These are phyloP conservation scores for Paecilomyces sp. DNA, from an alignment of 2,329 filamentous ascomycete genomes.

Conservation along the genomic window DNA sequence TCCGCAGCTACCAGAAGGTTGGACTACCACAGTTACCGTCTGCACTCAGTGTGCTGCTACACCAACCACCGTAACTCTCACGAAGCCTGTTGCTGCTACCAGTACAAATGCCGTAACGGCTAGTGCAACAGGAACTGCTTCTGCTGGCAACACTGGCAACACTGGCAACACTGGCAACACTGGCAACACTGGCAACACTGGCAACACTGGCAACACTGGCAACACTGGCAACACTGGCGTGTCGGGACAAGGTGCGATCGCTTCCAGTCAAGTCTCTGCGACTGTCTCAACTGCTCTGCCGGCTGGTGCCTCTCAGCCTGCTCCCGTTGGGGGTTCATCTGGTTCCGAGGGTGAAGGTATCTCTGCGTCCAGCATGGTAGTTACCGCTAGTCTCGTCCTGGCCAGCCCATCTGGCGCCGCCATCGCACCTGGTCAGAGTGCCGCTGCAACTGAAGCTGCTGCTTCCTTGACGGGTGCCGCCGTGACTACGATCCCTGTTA, in stretches of 20 bases:
- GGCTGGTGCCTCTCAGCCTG: not conserved
- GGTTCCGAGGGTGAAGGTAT: not conserved
- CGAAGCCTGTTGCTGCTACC: not conserved
- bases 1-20: conserved; percentile 25
- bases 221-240: not conserved
- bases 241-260: not conserved
- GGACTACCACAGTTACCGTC: conserved; percentile 34
- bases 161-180: not conserved
- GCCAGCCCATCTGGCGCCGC: not conserved
- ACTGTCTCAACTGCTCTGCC: not conserved
- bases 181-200: not conserved
- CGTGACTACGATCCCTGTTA: not conserved
- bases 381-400: not conserved
- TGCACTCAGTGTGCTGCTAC: conserved; percentile 31
- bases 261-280: not conserved
- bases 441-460: not conserved
- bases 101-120: not conserved
- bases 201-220: not conserved
- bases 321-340: not conserved
- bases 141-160: not conserved
- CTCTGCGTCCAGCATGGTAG: not conserved
- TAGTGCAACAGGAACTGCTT: not conserved
- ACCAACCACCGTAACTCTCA: conserved; percentile 32
- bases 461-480: not conserved
- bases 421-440: not conserved